Base-by-base conservation (phyloP, 768 basidiomycete species). In the Pleurotus giganteus region DNA sequence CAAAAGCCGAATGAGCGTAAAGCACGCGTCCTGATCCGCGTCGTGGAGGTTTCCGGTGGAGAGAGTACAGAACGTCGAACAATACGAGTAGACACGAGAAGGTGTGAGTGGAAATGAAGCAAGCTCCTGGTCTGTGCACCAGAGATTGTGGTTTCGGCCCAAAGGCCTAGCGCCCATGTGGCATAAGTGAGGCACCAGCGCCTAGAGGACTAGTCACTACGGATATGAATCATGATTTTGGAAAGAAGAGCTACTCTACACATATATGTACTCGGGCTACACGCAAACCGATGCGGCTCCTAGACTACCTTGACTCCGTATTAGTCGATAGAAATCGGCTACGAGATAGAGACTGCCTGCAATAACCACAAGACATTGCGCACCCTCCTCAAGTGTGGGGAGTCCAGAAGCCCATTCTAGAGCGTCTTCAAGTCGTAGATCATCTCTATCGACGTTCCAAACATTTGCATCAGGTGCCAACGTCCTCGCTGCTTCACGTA, bases 331-430 rank as follows among this genome's bases (percentile, higher is more conserved):
- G 53, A 95, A 84, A 72, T 98, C 96, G 8, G 94, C 93, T 1
- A 94, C 91, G 34, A 98, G 80, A 71, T 99, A 99, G 62, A 98
- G 67, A 70, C 97, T 98, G 34, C 96, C 97, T 21, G 92, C 88
- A 1, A 96, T 64, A 9, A 97, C 79, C 0, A 89, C 79, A 50
- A 93, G 63, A n/a, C 72, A 69, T 24, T 73, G 64, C 7, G 63
- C 66, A 11, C 59, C 66, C 8, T 63, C 69, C 31, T 67, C 61
- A 29, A 23, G 37, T 8, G 58, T 17, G 92, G 79, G 63, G 12
- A 66, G 69, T 72, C 77, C 79, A n/a, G 69, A 61, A 31, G 85
- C 84, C 67, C 76, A 79, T 58, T 65, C 63, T 61, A 74, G 78
- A 28, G 69, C 80, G 36, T 60, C 58, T 9, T 53, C 47, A 21